Evolutionary conservation across 768 basidiomycete genomes (phyloP), one percentile per base, ranked within the genome.

Genomic region (Chalciporus pseudorubinellus): DNA sequence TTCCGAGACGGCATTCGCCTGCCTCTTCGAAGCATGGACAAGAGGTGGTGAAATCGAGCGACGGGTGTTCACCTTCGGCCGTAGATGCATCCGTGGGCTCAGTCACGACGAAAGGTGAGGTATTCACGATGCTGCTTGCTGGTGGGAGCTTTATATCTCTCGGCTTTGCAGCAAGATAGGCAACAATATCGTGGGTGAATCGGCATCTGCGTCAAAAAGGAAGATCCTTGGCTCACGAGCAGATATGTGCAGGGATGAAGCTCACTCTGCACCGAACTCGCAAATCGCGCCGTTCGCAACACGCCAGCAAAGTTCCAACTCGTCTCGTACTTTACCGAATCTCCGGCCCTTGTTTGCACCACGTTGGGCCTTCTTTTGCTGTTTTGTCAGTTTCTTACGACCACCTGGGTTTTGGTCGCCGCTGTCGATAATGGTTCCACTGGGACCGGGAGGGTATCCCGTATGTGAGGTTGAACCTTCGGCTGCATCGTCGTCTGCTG

Each of bases 271-370:
- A 18, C 88, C 89, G 58, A 82, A 82, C 55, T 88, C 84, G 62
- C 94, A 97, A 8, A 73, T 59, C 29, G 75, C 72, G 0, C 86
- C 89, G 46, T 76, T 81, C 3, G 91, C 93, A 46, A 92, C 71
- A 46, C 77, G 80, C 80, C 85, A 88, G 70, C 95, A 98, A 22
- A 98, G 72, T 29, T 92, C 85, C 3, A 92, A 70, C 39, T 89
- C 87, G 61, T 95, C 94, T 47, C 81, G 76, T 16, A 89, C 75
- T 63, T 87, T 87, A 16, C 78, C 83, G 67, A 92, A 94, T 13
- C 83, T 77, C 38, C 95, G 70, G 12, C 82, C 85, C 65, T 92
- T 95, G 68, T 95, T 97, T 52, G 85, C 83, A 2, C 94, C 94
- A 28, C 81, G 74, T 53, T 82, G 78, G 11, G 84, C 81, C 67